Evolutionary conservation across 176 grass and related monocot genomes (phyloP), one percentile per base, ranked within the genome.

Genomic region (Saccharum spontaneum): DNA sequence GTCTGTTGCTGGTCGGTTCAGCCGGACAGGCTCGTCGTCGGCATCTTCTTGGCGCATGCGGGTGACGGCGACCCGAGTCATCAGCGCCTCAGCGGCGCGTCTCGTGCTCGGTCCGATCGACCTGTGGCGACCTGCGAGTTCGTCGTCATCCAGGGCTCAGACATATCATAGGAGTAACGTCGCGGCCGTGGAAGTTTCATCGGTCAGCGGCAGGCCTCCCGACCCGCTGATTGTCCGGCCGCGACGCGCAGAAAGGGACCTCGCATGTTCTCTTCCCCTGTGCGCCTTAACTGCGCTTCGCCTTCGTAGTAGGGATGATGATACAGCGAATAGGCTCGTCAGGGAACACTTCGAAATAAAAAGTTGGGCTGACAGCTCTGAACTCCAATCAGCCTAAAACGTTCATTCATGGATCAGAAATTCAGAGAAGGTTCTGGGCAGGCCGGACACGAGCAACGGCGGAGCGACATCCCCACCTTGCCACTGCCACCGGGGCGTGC

Each of bases 171-270:
- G 6, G 16, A 17, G 17, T 54, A 22, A 22, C 0, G 52, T 31
- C 11, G 70, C 50, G 70, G 17, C 77, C 52, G 73, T 50, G 82
- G 52, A 66, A 75, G 63, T 40, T 76, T 64, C 86, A 0, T 9
- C 18, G 40, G 69, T 14, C 48, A 22, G 38, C 22, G 16, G 54
- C 54, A 20, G 52, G 18, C 52, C 18, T 55, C 1, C 4, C 5
- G 39, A 18, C 61, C 67, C 65, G 78, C 48, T 26, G 63, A 5
- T 15, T 75, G 60, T 59, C 77, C 31, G 22, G 69, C 78, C 59
- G 81, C 15, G 70, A 39, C 15, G 7, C 54, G 54, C 11, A 7
- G 79, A 69, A 24, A 84, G 73, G 44, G 83, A 77, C 83, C 13
- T 68, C 14, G 82, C 59, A 14, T 52, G 61, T 55, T 52, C 16